Evolutionary conservation across 495 filamentous ascomycete genomes (phyloP), one percentile per base, ranked within the genome.

Genomic region (Penicillium desertorum): DNA sequence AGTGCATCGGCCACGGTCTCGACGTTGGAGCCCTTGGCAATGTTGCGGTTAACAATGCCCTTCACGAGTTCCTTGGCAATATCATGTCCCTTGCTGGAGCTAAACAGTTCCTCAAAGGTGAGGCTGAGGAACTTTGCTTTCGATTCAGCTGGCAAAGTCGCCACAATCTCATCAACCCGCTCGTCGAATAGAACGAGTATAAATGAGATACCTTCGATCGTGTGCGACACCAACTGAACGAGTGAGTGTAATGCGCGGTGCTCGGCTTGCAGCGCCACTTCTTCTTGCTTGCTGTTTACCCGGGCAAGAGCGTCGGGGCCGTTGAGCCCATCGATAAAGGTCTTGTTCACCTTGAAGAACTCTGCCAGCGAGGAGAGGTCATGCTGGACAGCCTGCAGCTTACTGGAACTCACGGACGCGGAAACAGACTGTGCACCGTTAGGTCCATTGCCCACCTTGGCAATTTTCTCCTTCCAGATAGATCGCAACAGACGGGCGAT

Each of bases 1-100:
- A 99, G 75, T 16, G 92, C 91, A 72, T 98, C 94, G 0, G 94
- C 92, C 41, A 99, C 90, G 0, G 92, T 97, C 70, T 99, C 94
- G 17, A 99, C 93, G 62, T 96, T 98, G 22, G 91, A 89, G 22
- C 94, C 94, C 61, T 88, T 92, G 39, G 90, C 90, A 65, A 99
- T 98, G 71, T 95, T 98, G 37, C 91, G 81, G 73, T 98, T 98
- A 53, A 99, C 94, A 60, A 99, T 97, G 2, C 92, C 92, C 71
- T 97, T 98, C 39, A 99, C 95, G 3, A 99, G 78, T 56, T 96
- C 87, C 73, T 96, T 96, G 20, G 92, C 95, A n/a, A 98, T 82
- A 22, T 96, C 89, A 56, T 91, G 90, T 10, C 95, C 94, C 37
- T 81, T 79, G 30, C 74, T 70, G 27, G 87, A 85, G 17, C 89